A percentile compares a stretch with the other conserved stretches of the same genome.
These are phyloP conservation scores for Strobilomyces dryophilus DNA, from an alignment of 768 basidiomycete species.

Conservation along the genomic window DNA sequence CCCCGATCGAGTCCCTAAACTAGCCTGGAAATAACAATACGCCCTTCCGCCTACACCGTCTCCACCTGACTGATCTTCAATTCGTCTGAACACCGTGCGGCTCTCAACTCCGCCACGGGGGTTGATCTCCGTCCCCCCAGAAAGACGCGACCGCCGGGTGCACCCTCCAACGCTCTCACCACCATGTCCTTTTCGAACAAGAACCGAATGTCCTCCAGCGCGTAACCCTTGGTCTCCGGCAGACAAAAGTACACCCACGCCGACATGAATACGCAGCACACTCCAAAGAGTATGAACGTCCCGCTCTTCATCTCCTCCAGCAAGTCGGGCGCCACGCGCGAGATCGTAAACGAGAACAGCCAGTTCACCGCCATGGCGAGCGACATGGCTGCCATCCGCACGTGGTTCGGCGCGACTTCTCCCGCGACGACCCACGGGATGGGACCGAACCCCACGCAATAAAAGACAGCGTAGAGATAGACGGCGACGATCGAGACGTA, in stretches of 20 bases:
- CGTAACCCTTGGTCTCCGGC: constrained; percentile 39
- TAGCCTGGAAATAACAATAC: no score
- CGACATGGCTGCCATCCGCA: constrained; percentile 33
- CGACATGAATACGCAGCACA: constrained; percentile 31
- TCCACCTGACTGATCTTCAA: neutral
- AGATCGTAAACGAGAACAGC: constrained; percentile 35
- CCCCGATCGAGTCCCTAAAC: no score
- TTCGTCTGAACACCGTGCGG: neutral
- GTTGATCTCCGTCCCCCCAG: constrained; percentile 22
- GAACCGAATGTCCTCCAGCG: constrained; percentile 36
- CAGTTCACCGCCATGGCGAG: constrained; percentile 33
- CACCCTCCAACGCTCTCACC: constrained; percentile 32
- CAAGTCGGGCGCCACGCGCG: constrained; percentile 37
- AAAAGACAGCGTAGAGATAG: constrained; percentile 38
- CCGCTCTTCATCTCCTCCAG: constrained; percentile 29
- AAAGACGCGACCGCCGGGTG: constrained; percentile 32
- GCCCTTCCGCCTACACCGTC: neutral
- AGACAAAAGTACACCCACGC: constrained; percentile 35
- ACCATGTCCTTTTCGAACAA: constrained; percentile 34
- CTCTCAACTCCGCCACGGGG: constrained; percentile 26
- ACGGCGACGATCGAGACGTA: constrained; percentile 38
- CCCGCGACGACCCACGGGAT: constrained; percentile 30
- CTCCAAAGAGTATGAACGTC: constrained; percentile 33
- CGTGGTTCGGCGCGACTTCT: constrained; percentile 37
- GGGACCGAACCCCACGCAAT: constrained; percentile 31